Base-by-base conservation (phyloP, 202 grass and related monocot species). In the Sporobolus alterniflorus region DNA sequence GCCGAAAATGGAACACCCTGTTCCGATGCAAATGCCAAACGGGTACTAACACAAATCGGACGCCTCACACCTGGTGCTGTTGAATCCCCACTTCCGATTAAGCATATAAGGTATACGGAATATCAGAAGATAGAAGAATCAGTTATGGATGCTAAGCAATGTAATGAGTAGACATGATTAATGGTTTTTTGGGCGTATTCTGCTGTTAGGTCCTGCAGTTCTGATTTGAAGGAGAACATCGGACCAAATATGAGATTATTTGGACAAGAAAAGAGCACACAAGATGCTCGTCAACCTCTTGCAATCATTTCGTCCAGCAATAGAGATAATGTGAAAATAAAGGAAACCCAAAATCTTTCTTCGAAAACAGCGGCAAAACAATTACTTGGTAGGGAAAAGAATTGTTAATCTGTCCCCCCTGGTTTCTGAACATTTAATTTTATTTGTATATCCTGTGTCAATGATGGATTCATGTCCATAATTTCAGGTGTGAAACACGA, bases 91-190 rank as follows among this genome's bases (percentile, higher is more conserved):
- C 47, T 66, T 26, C 78, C 91, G 59, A 82, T 63, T 81, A 96
- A 96, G 83, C 84, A 89, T 51, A 94, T 85, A 68, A 99, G 87
- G 96, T 99, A 88, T 34, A 42, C 29, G 55, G 59, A 77, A 54
- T 11, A 77, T 46, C 26, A 81, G 0, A 18, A 42, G 11, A 28
- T n/a, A 81, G 0, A 18, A 42, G 11, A 33, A 42, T 32, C 47
- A 49, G 17, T 56, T 60, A 83, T 31, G 40, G 63, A 39, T 70
- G 42, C 18, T 5, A 83, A 69, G 16, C 24, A n/a, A 60, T 21
- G 33, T 78, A 79, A 54, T 40, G 63, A 17, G 13, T 67, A 64
- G 12, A 56, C 15, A 22, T 16, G 18, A 57, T 52, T 43, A 21
- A 64, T 8, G 1, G 18, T 44, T 40, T 32, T 57, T 28, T 28